Percentiles rank a stretch among this genome's conserved stretches.
Conservation (phyloP, 2,329 filamentous ascomycete species). For the Microsporum canis region DNA sequence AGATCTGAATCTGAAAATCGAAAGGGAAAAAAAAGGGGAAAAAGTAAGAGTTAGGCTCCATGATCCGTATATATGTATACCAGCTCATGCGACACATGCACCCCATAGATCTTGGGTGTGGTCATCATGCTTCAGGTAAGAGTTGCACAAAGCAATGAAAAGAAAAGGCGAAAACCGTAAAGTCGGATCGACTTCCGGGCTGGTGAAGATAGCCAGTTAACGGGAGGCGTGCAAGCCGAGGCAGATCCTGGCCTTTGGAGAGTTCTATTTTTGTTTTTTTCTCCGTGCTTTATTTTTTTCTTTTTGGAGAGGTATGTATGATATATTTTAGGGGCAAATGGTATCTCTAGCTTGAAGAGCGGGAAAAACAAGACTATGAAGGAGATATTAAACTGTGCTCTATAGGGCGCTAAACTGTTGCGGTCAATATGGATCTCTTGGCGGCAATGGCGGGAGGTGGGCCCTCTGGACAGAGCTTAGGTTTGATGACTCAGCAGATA, state of each 20-base stretch:
- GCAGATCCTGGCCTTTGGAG: not conserved
- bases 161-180: not conserved
- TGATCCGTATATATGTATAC: constrained; percentile 2
- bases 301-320: not conserved
- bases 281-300: not conserved
- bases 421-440: not conserved
- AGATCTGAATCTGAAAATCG: not conserved
- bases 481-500: not conserved
- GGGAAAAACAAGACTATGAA: not conserved
- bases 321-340: not conserved
- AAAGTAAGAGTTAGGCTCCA: not conserved
- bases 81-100: not conserved
- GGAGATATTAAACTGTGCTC: not conserved
- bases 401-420: not conserved
- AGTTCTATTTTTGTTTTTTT: constrained; percentile 1
- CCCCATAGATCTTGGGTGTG: not conserved
- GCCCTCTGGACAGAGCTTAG: not conserved
- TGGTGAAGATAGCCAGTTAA: not conserved
- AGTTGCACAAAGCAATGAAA: not conserved
- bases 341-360: not conserved
- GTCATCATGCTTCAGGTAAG: not conserved
- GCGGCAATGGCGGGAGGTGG: not conserved
- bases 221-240: not conserved
- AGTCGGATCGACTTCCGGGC: not conserved
- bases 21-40: not conserved